Percentiles rank a stretch among this genome's conserved stretches.
phyloP scores from a whole-genome alignment of 139 green algal species.

The Penium margaritaceum region DNA sequence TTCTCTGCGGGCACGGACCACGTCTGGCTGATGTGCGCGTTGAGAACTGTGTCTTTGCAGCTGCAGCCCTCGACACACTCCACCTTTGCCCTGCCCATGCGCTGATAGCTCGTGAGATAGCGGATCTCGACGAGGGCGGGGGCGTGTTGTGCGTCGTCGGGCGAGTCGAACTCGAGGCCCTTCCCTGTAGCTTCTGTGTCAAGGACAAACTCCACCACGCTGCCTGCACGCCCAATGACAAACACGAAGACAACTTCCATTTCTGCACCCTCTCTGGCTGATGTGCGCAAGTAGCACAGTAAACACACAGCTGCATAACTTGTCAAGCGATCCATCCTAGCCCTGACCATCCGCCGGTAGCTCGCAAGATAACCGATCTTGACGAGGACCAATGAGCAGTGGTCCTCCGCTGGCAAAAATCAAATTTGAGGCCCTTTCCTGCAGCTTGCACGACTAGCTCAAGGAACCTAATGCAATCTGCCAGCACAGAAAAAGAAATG shows the following conservation, averaged over 20 bases:
- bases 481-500: no score
- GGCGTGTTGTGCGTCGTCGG: no score
- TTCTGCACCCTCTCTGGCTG: not conserved
- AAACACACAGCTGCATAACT: not conserved
- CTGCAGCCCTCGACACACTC: constrained; percentile 16
- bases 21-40: not conserved
- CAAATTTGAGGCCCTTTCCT: no score
- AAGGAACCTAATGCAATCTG: no score
- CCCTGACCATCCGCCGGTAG: no score
- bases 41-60: not conserved
- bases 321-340: no score
- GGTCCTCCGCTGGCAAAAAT: no score
- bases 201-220: constrained; percentile 20
- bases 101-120: constrained; percentile 28
- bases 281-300: not conserved
- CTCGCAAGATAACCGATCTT: no score
- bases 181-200: constrained; percentile 11
- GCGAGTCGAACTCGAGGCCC: not conserved
- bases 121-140: constrained; percentile 5
- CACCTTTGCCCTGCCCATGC: constrained; percentile 9
- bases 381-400: no score
- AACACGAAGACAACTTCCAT: not conserved
- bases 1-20: not conserved
- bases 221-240: not conserved
- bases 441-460: no score